These are phyloP conservation scores for Davidsoniella neocaledoniae DNA, from an alignment of 2,329 filamentous ascomycete genomes.

Conservation along the genomic window DNA sequence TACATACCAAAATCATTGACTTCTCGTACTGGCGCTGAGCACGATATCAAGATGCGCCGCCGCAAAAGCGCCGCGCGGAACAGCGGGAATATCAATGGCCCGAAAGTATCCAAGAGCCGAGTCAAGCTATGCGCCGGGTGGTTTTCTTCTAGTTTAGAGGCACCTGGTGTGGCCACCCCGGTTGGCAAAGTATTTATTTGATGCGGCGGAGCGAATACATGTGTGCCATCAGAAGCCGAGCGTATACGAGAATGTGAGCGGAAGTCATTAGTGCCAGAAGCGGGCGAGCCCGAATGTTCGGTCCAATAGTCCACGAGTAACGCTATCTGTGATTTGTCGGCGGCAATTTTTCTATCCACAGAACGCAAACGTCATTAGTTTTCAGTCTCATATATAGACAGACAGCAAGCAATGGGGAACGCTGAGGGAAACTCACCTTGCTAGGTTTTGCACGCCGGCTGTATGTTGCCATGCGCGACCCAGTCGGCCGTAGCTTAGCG, in stretches of 20 bases:
- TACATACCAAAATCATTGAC: conserved; percentile 73
- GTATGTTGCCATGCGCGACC: conserved; percentile 85
- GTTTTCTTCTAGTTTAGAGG: conserved; percentile 23
- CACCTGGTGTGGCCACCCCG: background rate
- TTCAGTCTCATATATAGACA: conserved; percentile 13
- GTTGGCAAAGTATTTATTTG: background rate
- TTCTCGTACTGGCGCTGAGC: conserved; percentile 68
- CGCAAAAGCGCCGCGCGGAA: conserved; percentile 73
- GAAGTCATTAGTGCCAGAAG: conserved; percentile 31
- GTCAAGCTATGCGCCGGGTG: conserved; percentile 79
- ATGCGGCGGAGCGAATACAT: conserved; percentile 3
- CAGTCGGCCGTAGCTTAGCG: conserved; percentile 66
- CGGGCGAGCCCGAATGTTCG: conserved; percentile 19
- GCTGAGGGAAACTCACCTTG: conserved; percentile 33
- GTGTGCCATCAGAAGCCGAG: background rate
- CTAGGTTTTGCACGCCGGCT: conserved; percentile 55
- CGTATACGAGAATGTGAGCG: background rate
- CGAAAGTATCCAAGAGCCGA: conserved; percentile 64
- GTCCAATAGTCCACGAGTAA: conserved; percentile 71
- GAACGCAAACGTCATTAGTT: background rate
- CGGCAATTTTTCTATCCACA: conserved; percentile 37
- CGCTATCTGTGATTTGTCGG: conserved; percentile 44
- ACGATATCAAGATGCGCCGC: conserved; percentile 75
- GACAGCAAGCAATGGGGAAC: background rate
- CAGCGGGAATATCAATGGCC: conserved; percentile 80